These are phyloP conservation scores for Hyaloscypha finlandica DNA, from an alignment of 495 filamentous ascomycete species.

Conservation along the genomic window DNA sequence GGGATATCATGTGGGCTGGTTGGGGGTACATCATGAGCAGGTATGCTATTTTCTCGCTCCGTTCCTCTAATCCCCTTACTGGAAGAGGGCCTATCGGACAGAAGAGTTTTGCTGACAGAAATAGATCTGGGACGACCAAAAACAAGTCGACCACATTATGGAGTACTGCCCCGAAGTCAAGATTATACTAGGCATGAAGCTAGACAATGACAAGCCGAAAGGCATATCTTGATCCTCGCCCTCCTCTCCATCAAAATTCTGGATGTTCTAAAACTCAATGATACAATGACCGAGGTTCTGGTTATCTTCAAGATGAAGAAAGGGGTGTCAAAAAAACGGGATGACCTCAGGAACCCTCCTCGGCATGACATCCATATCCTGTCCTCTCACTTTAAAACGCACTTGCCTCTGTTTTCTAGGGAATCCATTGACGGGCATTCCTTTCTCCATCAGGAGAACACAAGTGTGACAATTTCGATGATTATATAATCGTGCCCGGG, in stretches of 20 bases:
- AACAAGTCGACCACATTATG: conserved; percentile 25
- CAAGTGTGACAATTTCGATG: no score
- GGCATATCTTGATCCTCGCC: conserved; percentile 6
- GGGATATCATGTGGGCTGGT: conserved; percentile 33
- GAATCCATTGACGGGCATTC: no score
- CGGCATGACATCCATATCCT: no score
- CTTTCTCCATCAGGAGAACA: no score
- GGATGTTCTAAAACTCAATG: background rate
- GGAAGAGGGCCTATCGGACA: no score
- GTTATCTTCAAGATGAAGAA: no score
- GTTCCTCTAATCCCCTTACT: no score
- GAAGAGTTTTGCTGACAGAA: background rate
- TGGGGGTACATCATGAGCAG: conserved; percentile 26
- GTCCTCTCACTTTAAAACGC: no score
- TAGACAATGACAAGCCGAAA: conserved; percentile 26
- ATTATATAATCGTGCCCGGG: no score
- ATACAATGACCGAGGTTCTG: background rate
- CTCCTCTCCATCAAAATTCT: background rate
- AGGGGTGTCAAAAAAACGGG: background rate
- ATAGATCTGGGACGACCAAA: conserved; percentile 29
- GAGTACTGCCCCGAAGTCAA: conserved; percentile 32
- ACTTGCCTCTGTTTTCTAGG: no score
- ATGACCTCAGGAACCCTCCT: background rate
- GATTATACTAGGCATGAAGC: conserved; percentile 29
- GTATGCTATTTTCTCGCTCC: conserved; percentile 7